Conservation (phyloP, 257 asterid species). For the Gentiana dahurica region DNA sequence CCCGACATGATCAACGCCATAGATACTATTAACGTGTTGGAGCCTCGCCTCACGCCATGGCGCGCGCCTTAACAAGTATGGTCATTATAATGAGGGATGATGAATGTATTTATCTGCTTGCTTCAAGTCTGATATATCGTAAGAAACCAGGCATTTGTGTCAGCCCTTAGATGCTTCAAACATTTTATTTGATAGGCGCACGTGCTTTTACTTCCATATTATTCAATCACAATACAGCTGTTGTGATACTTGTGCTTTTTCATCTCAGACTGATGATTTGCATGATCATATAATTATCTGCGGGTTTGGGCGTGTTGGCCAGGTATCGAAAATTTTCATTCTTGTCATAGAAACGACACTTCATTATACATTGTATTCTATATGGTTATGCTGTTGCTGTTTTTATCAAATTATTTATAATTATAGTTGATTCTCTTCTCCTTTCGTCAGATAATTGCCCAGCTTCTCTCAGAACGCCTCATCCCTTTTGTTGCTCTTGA, state of each 20-base stretch:
- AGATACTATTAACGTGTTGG: too few relatives aligned
- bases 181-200: background rate
- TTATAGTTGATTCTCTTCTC: slow-evolving; percentile 6
- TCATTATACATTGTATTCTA: background rate
- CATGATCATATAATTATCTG: slow-evolving; percentile 96
- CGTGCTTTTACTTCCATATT: background rate
- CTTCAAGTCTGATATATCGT: too few relatives aligned
- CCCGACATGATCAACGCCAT: too few relatives aligned
- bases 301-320: slow-evolving; percentile 99
- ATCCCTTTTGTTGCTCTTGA: slow-evolving; percentile 99
- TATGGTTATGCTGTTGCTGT: slow-evolving; percentile 1
- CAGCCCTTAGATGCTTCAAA: too few relatives aligned
- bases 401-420: slow-evolving; percentile 2
- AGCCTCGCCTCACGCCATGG: too few relatives aligned
- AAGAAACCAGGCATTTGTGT: too few relatives aligned
- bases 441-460: slow-evolving; percentile 81
- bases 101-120: too few relatives aligned
- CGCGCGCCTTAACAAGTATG: too few relatives aligned
- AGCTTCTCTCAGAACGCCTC: slow-evolving; percentile 96
- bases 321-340: slow-evolving; percentile 36
- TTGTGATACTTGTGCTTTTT: slow-evolving; percentile 12
- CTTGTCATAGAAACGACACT: background rate
- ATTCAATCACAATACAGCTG: background rate
- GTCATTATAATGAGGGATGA: too few relatives aligned
- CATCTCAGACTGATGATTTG: slow-evolving; percentile 86